Percentiles rank a stretch among this genome's conserved stretches.
Evolutionary conservation across 2,329 filamentous ascomycete species (phyloP).

Genomic region (Exophiala phaeomuriformis): DNA sequence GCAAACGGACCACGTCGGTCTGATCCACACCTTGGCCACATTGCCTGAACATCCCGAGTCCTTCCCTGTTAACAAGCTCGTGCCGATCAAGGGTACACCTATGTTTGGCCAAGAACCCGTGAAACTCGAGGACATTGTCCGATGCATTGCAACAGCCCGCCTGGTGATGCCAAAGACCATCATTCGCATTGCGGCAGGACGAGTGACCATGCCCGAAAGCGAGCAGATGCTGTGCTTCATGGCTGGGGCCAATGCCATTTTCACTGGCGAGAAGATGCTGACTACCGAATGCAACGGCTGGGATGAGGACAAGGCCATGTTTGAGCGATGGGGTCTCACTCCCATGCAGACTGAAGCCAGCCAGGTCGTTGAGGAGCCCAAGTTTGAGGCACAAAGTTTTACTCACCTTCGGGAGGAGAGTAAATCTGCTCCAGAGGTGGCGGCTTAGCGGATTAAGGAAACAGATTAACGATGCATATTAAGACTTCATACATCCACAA

Average conservation of each 20-base stretch:
- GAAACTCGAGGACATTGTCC: conserved; percentile 68
- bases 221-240: conserved; percentile 85
- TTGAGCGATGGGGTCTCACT: conserved; percentile 70
- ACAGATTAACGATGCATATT: neutral
- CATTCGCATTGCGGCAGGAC: conserved; percentile 75
- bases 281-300: conserved; percentile 86
- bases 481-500: neutral
- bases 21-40: conserved; percentile 74
- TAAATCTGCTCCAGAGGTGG: conserved; percentile 1
- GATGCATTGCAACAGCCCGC: conserved; percentile 76
- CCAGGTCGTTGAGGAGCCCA: conserved; percentile 24
- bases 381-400: conserved; percentile 26
- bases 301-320: conserved; percentile 81
- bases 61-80: conserved; percentile 84
- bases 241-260: conserved; percentile 88
- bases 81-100: conserved; percentile 84
- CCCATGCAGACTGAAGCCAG: conserved; percentile 55
- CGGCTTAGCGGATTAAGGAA: neutral
- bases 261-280: conserved; percentile 92
- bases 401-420: conserved; percentile 13
- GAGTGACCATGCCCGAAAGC: conserved; percentile 78
- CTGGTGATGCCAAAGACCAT: conserved; percentile 79
- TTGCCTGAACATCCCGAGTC: conserved; percentile 78
- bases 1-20: conserved; percentile 68
- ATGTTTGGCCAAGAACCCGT: conserved; percentile 67